Conservation (phyloP, 805 yeast species). For the Lachancea dasiensis region DNA sequence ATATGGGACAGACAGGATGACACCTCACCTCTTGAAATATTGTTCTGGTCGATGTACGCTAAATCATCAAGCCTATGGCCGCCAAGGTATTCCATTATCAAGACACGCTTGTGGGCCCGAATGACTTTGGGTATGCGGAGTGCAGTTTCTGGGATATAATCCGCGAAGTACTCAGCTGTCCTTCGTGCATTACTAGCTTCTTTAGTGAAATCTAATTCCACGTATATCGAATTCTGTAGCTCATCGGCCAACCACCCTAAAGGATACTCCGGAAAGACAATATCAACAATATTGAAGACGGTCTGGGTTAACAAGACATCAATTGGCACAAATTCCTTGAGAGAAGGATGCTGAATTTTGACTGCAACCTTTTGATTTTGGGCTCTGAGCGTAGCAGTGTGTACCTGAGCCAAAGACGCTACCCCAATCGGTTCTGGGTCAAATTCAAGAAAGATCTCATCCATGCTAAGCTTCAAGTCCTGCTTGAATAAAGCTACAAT, state of each 20-base stretch:
- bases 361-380: constrained; percentile 80
- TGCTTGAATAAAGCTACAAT: constrained; percentile 56
- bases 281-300: constrained; percentile 68
- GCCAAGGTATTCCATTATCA: constrained; percentile 80
- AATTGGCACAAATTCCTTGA: constrained; percentile 81
- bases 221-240: constrained; percentile 74
- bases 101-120: constrained; percentile 60
- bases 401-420: constrained; percentile 96
- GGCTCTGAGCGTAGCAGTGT: constrained; percentile 54
- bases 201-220: constrained; percentile 82
- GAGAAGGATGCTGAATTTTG: constrained; percentile 87
- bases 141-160: constrained; percentile 58
- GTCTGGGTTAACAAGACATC: constrained; percentile 74
- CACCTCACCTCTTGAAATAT: constrained; percentile 71
- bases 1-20: constrained; percentile 82
- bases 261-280: constrained; percentile 89
- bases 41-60: constrained; percentile 51
- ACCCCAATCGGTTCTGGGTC: constrained; percentile 80
- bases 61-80: constrained; percentile 83
- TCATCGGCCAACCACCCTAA: constrained; percentile 95
- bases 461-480: constrained; percentile 59
- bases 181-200: constrained; percentile 77
- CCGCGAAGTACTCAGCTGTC: constrained; percentile 61
- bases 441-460: constrained; percentile 62
- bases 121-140: constrained; percentile 69